These are phyloP conservation scores for Blastocystis sp. DNA, from an alignment of 352 stramenopile species.

Conservation along the genomic window DNA sequence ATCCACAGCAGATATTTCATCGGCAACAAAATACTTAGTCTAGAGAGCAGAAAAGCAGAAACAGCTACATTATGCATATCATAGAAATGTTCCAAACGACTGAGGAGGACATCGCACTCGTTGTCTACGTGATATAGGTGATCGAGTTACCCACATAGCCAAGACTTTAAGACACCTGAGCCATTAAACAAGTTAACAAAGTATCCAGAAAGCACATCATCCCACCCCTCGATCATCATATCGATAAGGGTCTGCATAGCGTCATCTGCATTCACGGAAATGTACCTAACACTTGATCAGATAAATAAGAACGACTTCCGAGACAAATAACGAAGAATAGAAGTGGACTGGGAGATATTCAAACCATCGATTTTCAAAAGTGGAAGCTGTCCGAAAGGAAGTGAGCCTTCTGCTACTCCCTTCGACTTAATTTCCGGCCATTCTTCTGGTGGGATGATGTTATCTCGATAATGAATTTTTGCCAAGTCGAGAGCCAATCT, in stretches of 20 bases:
- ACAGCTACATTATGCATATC: neutral
- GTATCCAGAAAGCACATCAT: constrained; percentile 21
- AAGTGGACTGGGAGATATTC: constrained; percentile 46
- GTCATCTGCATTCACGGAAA: neutral
- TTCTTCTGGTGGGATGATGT: neutral
- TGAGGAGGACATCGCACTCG: constrained; percentile 8
- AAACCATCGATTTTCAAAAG: constrained; percentile 54
- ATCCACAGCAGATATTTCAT: constrained; percentile 14
- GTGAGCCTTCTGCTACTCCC: neutral
- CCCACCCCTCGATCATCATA: constrained; percentile 43
- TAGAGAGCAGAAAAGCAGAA: neutral
- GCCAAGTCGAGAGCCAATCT: constrained; percentile 24
- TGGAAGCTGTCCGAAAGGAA: constrained; percentile 58
- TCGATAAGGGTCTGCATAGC: neutral
- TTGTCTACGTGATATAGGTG: neutral
- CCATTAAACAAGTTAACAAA: constrained; percentile 10
- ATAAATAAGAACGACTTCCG: neutral
- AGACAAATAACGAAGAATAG: constrained; percentile 56
- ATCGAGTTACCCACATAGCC: neutral
- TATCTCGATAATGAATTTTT: neutral
- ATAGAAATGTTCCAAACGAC: constrained; percentile 9
- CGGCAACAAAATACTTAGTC: constrained; percentile 37
- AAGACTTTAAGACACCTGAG: neutral
- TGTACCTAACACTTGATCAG: neutral
- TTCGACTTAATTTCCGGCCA: constrained; percentile 16